A percentile compares a stretch with the other conserved stretches of the same genome.
Conservation (phyloP, 2,329 filamentous ascomycete genomes). For the Rutstroemia sp. region DNA sequence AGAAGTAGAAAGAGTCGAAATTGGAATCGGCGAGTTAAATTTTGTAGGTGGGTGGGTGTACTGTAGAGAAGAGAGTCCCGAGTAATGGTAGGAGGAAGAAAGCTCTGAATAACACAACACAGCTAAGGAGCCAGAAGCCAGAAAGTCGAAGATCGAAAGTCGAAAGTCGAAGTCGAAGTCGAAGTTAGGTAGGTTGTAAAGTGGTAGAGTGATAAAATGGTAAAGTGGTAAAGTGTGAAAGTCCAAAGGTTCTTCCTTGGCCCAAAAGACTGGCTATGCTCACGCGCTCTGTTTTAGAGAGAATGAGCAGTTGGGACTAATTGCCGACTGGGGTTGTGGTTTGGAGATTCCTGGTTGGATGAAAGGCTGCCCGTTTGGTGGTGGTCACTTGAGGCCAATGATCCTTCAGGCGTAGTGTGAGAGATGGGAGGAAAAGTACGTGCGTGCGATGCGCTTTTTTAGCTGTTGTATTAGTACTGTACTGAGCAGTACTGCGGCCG, state of each 20-base stretch:
- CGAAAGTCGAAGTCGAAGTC: neutral
- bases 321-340: neutral
- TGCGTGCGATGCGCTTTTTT: neutral
- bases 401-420: neutral
- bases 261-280: constrained; percentile 30
- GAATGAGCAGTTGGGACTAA: neutral
- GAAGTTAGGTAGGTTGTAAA: neutral
- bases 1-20: no score
- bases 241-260: constrained; percentile 17
- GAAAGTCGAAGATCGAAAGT: no score
- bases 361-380: neutral
- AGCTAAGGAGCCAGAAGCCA: no score
- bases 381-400: neutral
- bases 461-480: neutral
- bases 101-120: no score
- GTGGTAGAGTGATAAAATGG: neutral
- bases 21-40: no score
- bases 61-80: no score
- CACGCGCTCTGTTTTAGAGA: constrained; percentile 21
- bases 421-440: neutral
- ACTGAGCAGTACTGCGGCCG: no score
- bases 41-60: no score
- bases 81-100: no score
- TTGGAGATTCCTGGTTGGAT: neutral
- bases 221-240: neutral